Conservation (phyloP, 2,329 filamentous ascomycete species). For the Davidsoniella eucalypti region DNA sequence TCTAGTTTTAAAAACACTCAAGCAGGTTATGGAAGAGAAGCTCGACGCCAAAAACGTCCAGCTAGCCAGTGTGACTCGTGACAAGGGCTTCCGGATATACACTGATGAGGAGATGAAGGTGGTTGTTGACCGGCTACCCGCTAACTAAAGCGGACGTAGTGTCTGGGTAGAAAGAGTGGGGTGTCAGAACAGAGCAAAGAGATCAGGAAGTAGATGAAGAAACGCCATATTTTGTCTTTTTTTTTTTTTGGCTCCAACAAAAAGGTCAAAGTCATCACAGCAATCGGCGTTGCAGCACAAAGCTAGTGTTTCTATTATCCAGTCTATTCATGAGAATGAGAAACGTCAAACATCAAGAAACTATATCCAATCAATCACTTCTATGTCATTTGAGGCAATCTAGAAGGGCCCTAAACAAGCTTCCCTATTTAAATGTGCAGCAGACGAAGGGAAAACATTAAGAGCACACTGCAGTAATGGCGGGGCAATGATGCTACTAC, state of each 20-base stretch:
- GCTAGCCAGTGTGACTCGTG: constrained; percentile 91
- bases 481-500: too few relatives aligned
- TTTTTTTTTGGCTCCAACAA: not conserved
- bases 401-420: too few relatives aligned
- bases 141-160: constrained; percentile 31
- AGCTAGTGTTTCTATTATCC: constrained; percentile 1
- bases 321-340: constrained; percentile 7
- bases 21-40: constrained; percentile 99
- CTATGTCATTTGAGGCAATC: not conserved
- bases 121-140: constrained; percentile 68
- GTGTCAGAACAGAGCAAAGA: too few relatives aligned
- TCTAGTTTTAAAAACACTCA: constrained; percentile 88
- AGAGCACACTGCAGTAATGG: too few relatives aligned
- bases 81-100: constrained; percentile 97
- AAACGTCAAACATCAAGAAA: constrained; percentile 2
- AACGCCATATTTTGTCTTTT: not conserved
- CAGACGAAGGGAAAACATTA: too few relatives aligned
- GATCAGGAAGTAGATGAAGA: not conserved
- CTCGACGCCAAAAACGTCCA: constrained; percentile 97
- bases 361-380: not conserved
- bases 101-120: constrained; percentile 91
- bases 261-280: not conserved
- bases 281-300: not conserved
- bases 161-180: not conserved
- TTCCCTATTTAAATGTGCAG: too few relatives aligned